These are phyloP conservation scores for Trichoderma asperelloides DNA, from an alignment of 495 filamentous ascomycete species.

Conservation along the genomic window DNA sequence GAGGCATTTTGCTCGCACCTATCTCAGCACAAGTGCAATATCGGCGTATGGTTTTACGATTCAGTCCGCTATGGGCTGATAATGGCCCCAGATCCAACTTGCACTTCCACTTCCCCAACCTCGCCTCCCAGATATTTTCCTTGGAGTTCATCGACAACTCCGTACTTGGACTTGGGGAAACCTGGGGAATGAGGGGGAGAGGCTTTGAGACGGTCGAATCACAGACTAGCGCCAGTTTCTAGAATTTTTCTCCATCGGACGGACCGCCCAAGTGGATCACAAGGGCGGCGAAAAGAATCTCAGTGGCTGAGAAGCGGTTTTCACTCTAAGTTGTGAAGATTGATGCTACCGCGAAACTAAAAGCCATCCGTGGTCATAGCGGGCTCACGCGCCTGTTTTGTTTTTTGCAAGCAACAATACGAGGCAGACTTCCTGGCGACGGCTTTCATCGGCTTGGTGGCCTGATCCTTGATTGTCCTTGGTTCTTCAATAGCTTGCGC, in stretches of 20 bases:
- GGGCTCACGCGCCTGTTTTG: background rate
- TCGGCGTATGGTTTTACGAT: background rate
- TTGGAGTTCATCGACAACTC: background rate
- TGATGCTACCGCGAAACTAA: background rate
- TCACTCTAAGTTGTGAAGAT: background rate
- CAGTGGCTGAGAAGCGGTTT: background rate
- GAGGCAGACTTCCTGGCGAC: background rate
- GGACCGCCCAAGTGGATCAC: background rate
- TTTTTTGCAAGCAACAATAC: background rate
- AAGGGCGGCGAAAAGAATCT: background rate
- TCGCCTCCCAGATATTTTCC: background rate
- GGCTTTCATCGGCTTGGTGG: conserved; percentile 3
- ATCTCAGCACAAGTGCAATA: background rate
- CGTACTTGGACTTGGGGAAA: background rate
- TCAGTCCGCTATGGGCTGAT: background rate
- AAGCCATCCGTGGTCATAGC: background rate
- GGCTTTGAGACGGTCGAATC: background rate
- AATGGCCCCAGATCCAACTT: background rate
- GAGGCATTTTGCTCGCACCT: background rate
- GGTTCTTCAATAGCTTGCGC: background rate
- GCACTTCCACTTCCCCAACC: background rate
- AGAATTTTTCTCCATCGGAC: background rate
- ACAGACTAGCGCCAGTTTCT: background rate
- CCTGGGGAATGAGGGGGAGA: background rate
- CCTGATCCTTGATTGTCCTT: background rate